phyloP scores from a whole-genome alignment of 1,284 basidiomycete genomes.

The Tremellales sp. region DNA sequence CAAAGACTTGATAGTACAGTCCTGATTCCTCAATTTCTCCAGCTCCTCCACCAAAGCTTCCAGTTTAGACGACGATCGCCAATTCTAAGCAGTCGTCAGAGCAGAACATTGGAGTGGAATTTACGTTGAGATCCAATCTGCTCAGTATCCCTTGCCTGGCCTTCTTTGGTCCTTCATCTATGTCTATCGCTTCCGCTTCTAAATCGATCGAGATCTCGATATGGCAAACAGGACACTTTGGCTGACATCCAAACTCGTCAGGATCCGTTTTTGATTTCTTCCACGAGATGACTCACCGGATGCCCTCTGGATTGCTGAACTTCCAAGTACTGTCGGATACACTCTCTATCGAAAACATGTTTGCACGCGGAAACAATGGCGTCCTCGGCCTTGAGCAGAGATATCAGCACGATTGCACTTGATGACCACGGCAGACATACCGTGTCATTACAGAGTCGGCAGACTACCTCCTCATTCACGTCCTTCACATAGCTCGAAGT shows the following conservation, averaged over 20 bases:
- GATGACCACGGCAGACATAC: slow-evolving; percentile 42
- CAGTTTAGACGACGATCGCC: slow-evolving; percentile 94
- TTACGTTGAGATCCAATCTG: slow-evolving; percentile 72
- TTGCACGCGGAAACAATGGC: slow-evolving; percentile 86
- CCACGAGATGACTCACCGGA: slow-evolving; percentile 53
- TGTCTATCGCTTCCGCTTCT: slow-evolving; percentile 84
- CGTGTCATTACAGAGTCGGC: slow-evolving; percentile 92
- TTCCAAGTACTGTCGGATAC: slow-evolving; percentile 89
- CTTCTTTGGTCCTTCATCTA: slow-evolving; percentile 59
- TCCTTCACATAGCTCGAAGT: slow-evolving; percentile 70
- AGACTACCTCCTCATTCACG: slow-evolving; percentile 67
- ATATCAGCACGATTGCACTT: not conserved
- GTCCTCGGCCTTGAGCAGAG: slow-evolving; percentile 63
- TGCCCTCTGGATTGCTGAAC: slow-evolving; percentile 59
- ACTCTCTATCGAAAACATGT: slow-evolving; percentile 74
- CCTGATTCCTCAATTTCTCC: slow-evolving; percentile 72
- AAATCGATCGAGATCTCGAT: slow-evolving; percentile 89
- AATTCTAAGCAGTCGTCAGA: slow-evolving; percentile 51
- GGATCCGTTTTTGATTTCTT: not conserved
- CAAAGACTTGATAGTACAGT: slow-evolving; percentile 91
- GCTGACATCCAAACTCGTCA: slow-evolving; percentile 51
- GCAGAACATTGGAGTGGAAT: slow-evolving; percentile 6
- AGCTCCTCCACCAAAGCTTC: slow-evolving; percentile 96
- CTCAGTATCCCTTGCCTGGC: slow-evolving; percentile 89
- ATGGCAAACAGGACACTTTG: slow-evolving; percentile 94